A percentile compares a stretch with the other conserved stretches of the same genome.
Conservation (phyloP, 164 flowering plant genomes). For the Nymphaea thermarum region DNA sequence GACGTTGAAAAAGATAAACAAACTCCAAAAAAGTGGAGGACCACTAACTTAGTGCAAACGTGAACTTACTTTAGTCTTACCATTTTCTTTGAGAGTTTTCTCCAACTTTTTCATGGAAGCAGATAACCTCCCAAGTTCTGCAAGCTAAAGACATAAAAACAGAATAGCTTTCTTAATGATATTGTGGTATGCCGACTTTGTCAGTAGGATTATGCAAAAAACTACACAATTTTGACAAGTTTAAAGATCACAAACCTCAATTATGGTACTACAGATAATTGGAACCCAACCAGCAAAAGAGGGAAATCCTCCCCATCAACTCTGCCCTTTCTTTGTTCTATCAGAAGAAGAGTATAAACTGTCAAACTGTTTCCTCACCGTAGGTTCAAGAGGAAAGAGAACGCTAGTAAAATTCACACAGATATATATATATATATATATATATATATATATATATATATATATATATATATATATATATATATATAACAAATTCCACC, state of each 20-base stretch:
- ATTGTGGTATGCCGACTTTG: not conserved
- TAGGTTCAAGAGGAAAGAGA: not conserved
- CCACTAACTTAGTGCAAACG: not conserved
- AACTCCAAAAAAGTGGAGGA: not conserved
- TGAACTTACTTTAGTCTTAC: conserved; percentile 45
- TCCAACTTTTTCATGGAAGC: conserved; percentile 74
- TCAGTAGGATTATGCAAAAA: not conserved
- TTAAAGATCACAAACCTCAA: conserved; percentile 48
- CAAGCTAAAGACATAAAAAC: conserved; percentile 31
- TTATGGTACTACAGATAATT: conserved; percentile 61
- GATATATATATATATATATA: not conserved
- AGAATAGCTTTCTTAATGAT: not conserved
- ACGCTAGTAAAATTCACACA: conserved; percentile 15
- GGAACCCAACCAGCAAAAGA: conserved; percentile 93
- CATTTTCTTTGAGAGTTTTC: conserved; percentile 48
- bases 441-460: not conserved
- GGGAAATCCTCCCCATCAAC: conserved; percentile 72
- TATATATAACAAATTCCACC: not conserved
- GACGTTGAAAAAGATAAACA: not conserved
- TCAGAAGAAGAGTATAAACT: not conserved
- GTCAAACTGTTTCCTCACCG: not conserved
- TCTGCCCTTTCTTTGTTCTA: conserved; percentile 95
- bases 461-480: not conserved
- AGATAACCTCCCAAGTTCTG: conserved; percentile 90
- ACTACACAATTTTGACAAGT: not conserved